A percentile compares a stretch with the other conserved stretches of the same genome.
phyloP scores from a whole-genome alignment of 2,329 filamentous ascomycete species.

The Epichloe elymi region DNA sequence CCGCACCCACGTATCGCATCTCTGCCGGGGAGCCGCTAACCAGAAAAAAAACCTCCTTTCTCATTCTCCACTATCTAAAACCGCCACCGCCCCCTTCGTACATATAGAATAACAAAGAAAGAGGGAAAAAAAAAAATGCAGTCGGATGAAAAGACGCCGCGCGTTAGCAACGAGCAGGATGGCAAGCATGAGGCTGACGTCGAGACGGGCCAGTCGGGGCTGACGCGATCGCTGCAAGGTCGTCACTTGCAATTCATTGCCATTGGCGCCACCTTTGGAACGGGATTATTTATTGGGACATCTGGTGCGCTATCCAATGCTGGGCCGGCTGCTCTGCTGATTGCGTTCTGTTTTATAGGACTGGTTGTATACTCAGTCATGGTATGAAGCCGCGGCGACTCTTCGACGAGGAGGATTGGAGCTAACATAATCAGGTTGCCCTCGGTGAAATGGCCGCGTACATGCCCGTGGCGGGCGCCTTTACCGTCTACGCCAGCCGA shows the following conservation, averaged over 20 bases:
- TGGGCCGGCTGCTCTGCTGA: slow-evolving; percentile 52
- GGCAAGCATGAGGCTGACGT: slow-evolving; percentile 11
- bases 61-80: no score
- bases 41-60: no score
- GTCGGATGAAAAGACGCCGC: slow-evolving; percentile 5
- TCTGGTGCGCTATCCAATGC: slow-evolving; percentile 48
- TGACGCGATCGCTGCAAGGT: slow-evolving; percentile 24
- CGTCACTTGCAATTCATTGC: slow-evolving; percentile 38
- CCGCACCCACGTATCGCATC: no score
- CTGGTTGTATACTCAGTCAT: slow-evolving; percentile 65
- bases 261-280: slow-evolving; percentile 53
- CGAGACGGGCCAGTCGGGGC: slow-evolving; percentile 21
- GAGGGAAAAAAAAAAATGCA: neutral
- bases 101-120: neutral
- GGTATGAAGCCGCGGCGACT: slow-evolving; percentile 20
- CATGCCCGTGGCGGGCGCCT: slow-evolving; percentile 63
- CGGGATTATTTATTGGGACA: slow-evolving; percentile 58
- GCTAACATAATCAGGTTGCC: slow-evolving; percentile 14
- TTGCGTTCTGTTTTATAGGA: slow-evolving; percentile 58
- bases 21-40: no score
- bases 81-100: no score
- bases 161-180: slow-evolving; percentile 1
- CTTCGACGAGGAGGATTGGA: no score
- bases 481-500: slow-evolving; percentile 62
- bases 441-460: slow-evolving; percentile 65